phyloP scores from a whole-genome alignment of 2,329 filamentous ascomycete species.

The Phyllosticta citriasiana region DNA sequence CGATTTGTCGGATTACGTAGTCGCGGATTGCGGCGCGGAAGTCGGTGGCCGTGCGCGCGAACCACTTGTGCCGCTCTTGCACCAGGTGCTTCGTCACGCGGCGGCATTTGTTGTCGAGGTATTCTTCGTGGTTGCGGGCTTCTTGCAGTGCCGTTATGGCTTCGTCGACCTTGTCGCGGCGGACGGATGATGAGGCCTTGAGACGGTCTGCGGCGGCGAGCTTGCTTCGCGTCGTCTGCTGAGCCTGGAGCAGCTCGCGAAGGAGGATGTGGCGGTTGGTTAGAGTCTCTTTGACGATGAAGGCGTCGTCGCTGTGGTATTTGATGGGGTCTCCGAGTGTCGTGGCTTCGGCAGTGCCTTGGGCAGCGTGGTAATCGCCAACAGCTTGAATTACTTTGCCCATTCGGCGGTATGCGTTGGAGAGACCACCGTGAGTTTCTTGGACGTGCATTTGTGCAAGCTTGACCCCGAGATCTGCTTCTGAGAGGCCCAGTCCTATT shows the following conservation, averaged over 20 bases:
- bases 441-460: slow-evolving; percentile 78
- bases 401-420: slow-evolving; percentile 87
- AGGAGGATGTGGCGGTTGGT: slow-evolving; percentile 96
- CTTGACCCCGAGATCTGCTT: slow-evolving; percentile 89
- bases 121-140: slow-evolving; percentile 69
- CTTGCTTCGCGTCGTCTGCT: slow-evolving; percentile 73
- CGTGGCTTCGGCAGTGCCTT: slow-evolving; percentile 92
- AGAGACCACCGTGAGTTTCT: slow-evolving; percentile 79
- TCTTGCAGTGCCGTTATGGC: slow-evolving; percentile 88
- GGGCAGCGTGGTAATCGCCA: slow-evolving; percentile 90
- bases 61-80: slow-evolving; percentile 84
- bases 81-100: slow-evolving; percentile 83
- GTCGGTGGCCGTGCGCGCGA: slow-evolving; percentile 74
- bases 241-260: slow-evolving; percentile 83
- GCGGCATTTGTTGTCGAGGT: slow-evolving; percentile 75
- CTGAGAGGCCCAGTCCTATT: slow-evolving; percentile 78
- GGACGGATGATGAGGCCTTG: slow-evolving; percentile 76
- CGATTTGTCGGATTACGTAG: slow-evolving; percentile 89
- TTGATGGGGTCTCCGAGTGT: slow-evolving; percentile 88
- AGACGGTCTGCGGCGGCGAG: slow-evolving; percentile 79
- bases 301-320: slow-evolving; percentile 90
- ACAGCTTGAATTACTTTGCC: slow-evolving; percentile 88
- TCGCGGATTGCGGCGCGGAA: slow-evolving; percentile 76
- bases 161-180: slow-evolving; percentile 93
- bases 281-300: slow-evolving; percentile 95